Evolutionary conservation across 768 basidiomycete genomes (phyloP), one percentile per base, ranked within the genome.

Genomic region (Suillus tomentosus): DNA sequence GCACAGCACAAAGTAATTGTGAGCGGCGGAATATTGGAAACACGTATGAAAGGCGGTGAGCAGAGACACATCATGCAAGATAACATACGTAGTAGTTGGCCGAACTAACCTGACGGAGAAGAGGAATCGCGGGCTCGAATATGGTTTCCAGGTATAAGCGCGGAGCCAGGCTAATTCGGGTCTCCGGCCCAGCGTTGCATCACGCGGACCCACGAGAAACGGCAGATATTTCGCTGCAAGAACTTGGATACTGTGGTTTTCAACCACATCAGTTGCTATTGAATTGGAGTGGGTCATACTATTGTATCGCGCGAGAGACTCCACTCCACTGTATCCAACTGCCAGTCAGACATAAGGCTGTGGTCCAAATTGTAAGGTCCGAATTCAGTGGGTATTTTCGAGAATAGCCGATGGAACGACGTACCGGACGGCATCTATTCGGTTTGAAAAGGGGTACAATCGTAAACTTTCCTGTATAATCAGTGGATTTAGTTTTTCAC

Each of bases 121-220:
- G 9, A 27, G 4, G 39, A 37, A 27, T 58, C 57, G 57, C 57
- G 57, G 57, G 39, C 40, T 58, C 40, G 40, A 17, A 58, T 42
- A 22, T 24, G 60, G 53, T 34, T 22, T 58, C 31, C 53, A 54
- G 6, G 53, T 54, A 54, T 36, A 34, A 27, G 60, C 53, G 60
- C 53, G 53, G 43, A 50, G 53, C 48, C 50, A 61, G 17, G 31
- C 40, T 34, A 31, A 27, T 19, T 60, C 60, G 31, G 40, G 31
- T 37, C 7, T 1, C 36, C 36, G 31, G 47, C 17, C 17, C 19
- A 48, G 24, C 22, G 27, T 56, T 61, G 56, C 60, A 55, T 61
- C 31, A 61, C n/a, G 27, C 11, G 56, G 24, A 58, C 56, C 39
- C 39, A 58, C 56, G 56, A 40, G 39, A 40, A 19, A 39, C 54